Conservation (phyloP, 306 rosid species). For the Alnus rubra region DNA sequence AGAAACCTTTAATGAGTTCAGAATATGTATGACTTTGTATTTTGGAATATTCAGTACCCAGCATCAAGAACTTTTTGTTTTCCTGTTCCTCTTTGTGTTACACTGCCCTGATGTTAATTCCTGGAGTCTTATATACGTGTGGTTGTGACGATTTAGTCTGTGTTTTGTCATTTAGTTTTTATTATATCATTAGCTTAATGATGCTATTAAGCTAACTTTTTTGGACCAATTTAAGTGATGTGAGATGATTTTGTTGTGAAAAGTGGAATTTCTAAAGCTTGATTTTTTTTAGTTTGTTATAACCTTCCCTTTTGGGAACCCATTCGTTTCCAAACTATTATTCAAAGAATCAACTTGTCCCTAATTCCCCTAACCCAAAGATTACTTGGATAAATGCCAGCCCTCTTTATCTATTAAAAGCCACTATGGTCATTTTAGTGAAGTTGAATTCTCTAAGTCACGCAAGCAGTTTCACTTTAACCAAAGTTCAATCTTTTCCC, state of each 20-base stretch:
- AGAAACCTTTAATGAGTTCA: not conserved
- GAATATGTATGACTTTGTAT: not conserved
- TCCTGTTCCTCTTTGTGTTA: not conserved
- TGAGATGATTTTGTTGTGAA: slow-evolving; percentile 17
- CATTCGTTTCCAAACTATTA: not conserved
- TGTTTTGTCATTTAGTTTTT: not conserved
- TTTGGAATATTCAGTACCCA: not conserved
- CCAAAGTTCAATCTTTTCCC: slow-evolving; percentile 13
- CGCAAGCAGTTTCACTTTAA: not conserved
- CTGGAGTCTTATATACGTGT: not conserved
- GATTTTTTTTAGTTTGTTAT: not conserved
- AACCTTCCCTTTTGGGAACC: not conserved
- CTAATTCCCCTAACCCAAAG: not conserved
- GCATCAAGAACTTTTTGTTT: not conserved
- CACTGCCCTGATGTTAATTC: not conserved
- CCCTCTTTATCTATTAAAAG: not conserved
- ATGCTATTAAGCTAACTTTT: not conserved
- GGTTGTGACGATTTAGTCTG: not conserved
- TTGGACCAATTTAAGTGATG: not conserved
- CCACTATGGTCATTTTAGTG: not conserved
- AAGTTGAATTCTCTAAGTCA: slow-evolving; percentile 6
- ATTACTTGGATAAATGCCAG: not conserved
- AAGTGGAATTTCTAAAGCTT: not conserved
- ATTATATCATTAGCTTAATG: not conserved
- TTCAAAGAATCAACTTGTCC: not conserved